Conservation (phyloP, 106 monocot species). For the Alisma plantagoaquatica region DNA sequence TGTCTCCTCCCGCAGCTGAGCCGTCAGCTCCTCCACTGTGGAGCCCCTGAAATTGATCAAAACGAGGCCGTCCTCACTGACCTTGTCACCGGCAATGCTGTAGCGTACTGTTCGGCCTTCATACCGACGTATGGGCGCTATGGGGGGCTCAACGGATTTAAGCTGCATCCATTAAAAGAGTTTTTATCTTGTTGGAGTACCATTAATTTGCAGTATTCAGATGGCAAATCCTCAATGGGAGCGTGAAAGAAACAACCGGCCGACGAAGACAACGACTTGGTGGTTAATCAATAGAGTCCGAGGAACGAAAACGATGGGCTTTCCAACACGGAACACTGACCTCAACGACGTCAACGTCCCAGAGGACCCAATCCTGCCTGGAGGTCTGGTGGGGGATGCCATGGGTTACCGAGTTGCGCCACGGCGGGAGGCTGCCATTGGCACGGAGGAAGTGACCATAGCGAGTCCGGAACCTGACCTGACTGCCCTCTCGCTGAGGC, state of each 20-base stretch:
- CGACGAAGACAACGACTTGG: background rate
- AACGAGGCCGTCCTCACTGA: conserved; percentile 35
- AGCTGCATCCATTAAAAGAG: background rate
- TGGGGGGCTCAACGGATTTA: conserved; percentile 34
- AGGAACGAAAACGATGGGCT: background rate
- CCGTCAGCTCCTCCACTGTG: too few relatives aligned
- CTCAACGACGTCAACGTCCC: background rate
- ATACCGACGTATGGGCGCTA: conserved; percentile 15
- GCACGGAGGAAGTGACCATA: conserved; percentile 50
- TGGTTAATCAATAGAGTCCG: background rate
- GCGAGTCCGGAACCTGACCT: conserved; percentile 27
- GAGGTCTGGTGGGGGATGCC: conserved; percentile 53
- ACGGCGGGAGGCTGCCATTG: conserved; percentile 64
- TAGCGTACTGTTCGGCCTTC: conserved; percentile 51
- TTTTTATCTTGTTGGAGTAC: too few relatives aligned
- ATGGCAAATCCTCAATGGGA: too few relatives aligned
- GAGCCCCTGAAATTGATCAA: too few relatives aligned
- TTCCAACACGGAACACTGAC: background rate
- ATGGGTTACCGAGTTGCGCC: conserved; percentile 77
- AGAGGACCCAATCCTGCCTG: too few relatives aligned
- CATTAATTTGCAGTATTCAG: too few relatives aligned
- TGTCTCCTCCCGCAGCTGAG: too few relatives aligned
- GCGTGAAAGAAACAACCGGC: too few relatives aligned
- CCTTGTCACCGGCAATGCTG: conserved; percentile 39
- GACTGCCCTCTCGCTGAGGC: conserved; percentile 44